Evolutionary conservation across 169 alveolate genomes (phyloP).

Genomic region (Neospora caninum): DNA sequence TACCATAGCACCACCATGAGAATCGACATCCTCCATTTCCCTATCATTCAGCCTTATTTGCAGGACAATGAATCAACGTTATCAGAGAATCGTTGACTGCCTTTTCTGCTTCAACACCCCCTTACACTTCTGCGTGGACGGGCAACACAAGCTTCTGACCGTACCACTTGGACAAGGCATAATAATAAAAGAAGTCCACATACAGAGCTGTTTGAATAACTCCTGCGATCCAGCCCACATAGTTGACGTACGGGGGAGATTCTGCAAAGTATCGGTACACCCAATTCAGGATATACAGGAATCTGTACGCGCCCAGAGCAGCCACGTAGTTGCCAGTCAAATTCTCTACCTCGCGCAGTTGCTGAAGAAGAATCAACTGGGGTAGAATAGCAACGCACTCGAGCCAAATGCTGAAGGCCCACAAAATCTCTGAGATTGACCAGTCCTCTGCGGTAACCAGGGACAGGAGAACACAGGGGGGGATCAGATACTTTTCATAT

Average conservation of each 20-base stretch:
- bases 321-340: slow-evolving; percentile 95
- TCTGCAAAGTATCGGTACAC: slow-evolving; percentile 88
- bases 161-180: slow-evolving; percentile 79
- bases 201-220: slow-evolving; percentile 92
- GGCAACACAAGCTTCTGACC: slow-evolving; percentile 67
- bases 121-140: slow-evolving; percentile 57
- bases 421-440: slow-evolving; percentile 75
- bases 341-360: slow-evolving; percentile 93
- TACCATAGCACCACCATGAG: neutral
- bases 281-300: slow-evolving; percentile 94
- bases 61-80: neutral
- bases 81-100: neutral
- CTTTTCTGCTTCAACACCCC: neutral
- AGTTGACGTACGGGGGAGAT: slow-evolving; percentile 79
- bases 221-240: slow-evolving; percentile 93
- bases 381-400: slow-evolving; percentile 97
- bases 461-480: slow-evolving; percentile 84
- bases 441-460: slow-evolving; percentile 75
- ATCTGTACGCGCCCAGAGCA: slow-evolving; percentile 93
- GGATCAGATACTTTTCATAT: slow-evolving; percentile 91
- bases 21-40: neutral
- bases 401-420: slow-evolving; percentile 96
- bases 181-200: slow-evolving; percentile 95
- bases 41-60: neutral
- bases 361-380: slow-evolving; percentile 92